phyloP scores from a whole-genome alignment of 2,329 filamentous ascomycete genomes.

The Hypoxylon sp. region DNA sequence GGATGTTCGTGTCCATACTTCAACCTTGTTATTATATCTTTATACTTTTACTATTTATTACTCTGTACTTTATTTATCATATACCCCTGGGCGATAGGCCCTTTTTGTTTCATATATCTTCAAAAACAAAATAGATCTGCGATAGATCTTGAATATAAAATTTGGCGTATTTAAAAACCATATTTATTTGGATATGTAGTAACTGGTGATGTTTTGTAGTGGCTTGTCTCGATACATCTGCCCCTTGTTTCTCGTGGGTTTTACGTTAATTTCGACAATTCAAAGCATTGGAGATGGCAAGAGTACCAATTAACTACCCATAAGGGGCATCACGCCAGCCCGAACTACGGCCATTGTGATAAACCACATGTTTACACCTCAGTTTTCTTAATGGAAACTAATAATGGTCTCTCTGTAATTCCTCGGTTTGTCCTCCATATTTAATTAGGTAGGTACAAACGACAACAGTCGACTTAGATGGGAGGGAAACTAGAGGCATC shows the following conservation, averaged over 20 bases:
- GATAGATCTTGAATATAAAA: constrained; percentile 21
- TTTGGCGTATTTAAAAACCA: background rate
- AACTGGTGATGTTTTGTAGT: constrained; percentile 1
- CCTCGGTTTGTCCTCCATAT: too few relatives aligned
- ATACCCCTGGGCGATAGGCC: constrained; percentile 34
- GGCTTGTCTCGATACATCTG: background rate
- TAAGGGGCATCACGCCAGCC: background rate
- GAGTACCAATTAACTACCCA: background rate
- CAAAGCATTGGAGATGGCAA: background rate
- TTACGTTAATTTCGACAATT: background rate
- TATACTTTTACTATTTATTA: constrained; percentile 12
- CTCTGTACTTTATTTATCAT: constrained; percentile 23
- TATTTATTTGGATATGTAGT: background rate
- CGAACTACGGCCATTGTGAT: background rate
- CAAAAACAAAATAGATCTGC: constrained; percentile 19
- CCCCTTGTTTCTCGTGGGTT: background rate
- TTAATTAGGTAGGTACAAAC: background rate
- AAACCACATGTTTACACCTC: background rate
- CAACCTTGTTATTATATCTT: constrained; percentile 16
- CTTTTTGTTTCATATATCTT: constrained; percentile 6
- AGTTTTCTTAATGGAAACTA: too few relatives aligned
- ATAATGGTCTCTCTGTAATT: too few relatives aligned
- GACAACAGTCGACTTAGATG: background rate
- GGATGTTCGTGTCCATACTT: constrained; percentile 3
- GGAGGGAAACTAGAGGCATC: background rate